Base-by-base conservation (phyloP, 1,284 basidiomycete genomes). In the Ustilago esculenta region DNA sequence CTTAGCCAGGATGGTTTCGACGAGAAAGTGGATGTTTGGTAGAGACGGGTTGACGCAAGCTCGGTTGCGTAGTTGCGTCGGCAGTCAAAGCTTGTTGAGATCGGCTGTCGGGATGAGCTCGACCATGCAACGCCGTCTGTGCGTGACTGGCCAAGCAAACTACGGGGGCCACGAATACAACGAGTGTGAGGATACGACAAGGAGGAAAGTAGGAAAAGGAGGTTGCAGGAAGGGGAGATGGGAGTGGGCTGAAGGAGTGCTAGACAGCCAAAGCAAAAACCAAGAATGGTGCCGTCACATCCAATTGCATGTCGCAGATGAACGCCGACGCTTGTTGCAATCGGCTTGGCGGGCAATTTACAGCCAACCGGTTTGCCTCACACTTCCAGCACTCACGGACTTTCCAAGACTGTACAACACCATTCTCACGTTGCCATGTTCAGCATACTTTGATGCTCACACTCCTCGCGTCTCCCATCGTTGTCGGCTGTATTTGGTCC, bases 21-120 rank as follows among this genome's bases (percentile, higher is more conserved):
- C 40, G 41, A 32, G 32, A 18, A 23, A 8, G 18, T 23, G 12
- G 32, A 46, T 14, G 24, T 27, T 11, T 15, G 32, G 2, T 35
- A 33, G 43, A 34, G 25, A 15, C 15, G 3, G 20, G 2, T 39
- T 10, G 10, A 23, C 8, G 32, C 40, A 23, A 20, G 24, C 15
- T 35, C 24, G 40, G 44, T 46, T 35, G 41, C 21, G 8, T 18
- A 3, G 47, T 36, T 50, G 46, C 6, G 15, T 41, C 35, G 35
- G 49, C 34, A 33, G n/a, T 37, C 20, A 33, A 43, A 55, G 47
- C 47, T 63, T 46, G 27, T 24, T 40, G 37, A 9, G 44, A 56
- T 52, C 43, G 52, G 48, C 51, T 55, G 52, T 55, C 47, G 51
- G 35, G 27, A 34, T 34, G 36, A 24, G 47, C 52, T 61, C 36